These are phyloP conservation scores for Leccinum truebloodii DNA, from an alignment of 768 basidiomycete species.

Conservation along the genomic window DNA sequence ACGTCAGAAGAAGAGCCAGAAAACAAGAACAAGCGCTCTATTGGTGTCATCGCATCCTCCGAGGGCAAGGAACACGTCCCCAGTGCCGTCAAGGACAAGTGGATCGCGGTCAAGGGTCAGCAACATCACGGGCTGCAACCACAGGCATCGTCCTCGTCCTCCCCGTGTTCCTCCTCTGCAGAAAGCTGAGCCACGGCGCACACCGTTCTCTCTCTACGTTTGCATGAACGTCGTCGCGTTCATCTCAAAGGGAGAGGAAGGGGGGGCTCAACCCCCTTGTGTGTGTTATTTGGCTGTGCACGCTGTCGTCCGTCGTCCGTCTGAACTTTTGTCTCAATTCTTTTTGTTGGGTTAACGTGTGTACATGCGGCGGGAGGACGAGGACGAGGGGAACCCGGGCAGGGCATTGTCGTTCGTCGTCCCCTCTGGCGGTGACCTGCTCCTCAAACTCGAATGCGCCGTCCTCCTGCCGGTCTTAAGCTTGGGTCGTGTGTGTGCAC, in stretches of 20 bases:
- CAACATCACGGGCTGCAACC: background rate
- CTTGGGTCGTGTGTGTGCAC: conserved; percentile 3
- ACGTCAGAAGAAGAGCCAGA: conserved; percentile 70
- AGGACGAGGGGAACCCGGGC: background rate
- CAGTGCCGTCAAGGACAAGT: conserved; percentile 57
- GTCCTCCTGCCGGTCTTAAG: background rate
- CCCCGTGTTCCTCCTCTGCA: conserved; percentile 6
- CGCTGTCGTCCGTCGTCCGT: conserved; percentile 7
- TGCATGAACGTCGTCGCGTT: background rate
- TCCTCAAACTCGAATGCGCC: background rate
- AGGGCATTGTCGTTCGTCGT: background rate
- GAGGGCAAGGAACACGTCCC: conserved; percentile 26
- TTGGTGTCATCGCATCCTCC: conserved; percentile 15
- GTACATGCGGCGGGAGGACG: background rate
- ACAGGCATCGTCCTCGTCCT: conserved; percentile 10
- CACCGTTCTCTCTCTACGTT: background rate
- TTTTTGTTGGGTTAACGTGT: conserved; percentile 9
- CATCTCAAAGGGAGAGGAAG: background rate
- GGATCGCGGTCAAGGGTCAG: conserved; percentile 72
- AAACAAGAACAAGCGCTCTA: conserved; percentile 27
- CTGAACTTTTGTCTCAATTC: conserved; percentile 7
- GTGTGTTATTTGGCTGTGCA: background rate
- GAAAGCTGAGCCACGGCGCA: conserved; percentile 6
- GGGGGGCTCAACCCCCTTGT: background rate
- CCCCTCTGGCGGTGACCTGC: background rate